phyloP scores from a whole-genome alignment of 225 moss, liverwort and hornwort genomes.

The Marchantia paleacea region DNA sequence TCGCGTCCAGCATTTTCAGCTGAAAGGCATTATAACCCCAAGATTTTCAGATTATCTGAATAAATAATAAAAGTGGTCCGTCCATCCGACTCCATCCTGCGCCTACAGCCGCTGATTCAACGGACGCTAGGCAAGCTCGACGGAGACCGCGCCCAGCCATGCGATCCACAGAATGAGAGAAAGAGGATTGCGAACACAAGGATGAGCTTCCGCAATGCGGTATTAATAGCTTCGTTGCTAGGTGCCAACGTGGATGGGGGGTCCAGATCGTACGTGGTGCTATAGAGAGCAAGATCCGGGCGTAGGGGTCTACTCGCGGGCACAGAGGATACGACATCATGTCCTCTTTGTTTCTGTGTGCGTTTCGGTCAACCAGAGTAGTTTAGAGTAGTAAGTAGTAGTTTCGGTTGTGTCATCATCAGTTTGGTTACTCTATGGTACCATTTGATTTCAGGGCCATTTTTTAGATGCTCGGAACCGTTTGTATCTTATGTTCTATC shows the following conservation, averaged over 20 bases:
- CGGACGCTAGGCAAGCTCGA: not conserved
- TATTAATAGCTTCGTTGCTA: not conserved
- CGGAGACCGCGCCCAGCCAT: not conserved
- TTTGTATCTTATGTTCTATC: too few species aligned
- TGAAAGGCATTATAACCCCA: not conserved
- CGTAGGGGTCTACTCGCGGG: too few species aligned
- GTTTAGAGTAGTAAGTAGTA: not conserved
- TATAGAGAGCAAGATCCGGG: too few species aligned
- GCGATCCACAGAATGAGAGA: slow-evolving; percentile 6
- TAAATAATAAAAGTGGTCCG: not conserved
- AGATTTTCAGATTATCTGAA: not conserved
- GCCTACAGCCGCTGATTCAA: not conserved
- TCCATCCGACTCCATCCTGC: not conserved
- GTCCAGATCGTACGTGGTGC: not conserved
- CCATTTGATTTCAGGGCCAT: too few species aligned
- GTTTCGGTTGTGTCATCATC: too few species aligned
- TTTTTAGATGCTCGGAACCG: too few species aligned
- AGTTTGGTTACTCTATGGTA: too few species aligned
- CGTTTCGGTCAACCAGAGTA: not conserved
- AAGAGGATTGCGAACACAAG: not conserved
- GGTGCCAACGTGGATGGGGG: not conserved
- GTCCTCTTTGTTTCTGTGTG: not conserved
- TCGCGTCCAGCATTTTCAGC: not conserved
- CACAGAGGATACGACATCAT: not conserved
- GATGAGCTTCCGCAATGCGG: not conserved